Evolutionary conservation across 345 rosid genomes (phyloP).

Genomic region (Salix purpurea): DNA sequence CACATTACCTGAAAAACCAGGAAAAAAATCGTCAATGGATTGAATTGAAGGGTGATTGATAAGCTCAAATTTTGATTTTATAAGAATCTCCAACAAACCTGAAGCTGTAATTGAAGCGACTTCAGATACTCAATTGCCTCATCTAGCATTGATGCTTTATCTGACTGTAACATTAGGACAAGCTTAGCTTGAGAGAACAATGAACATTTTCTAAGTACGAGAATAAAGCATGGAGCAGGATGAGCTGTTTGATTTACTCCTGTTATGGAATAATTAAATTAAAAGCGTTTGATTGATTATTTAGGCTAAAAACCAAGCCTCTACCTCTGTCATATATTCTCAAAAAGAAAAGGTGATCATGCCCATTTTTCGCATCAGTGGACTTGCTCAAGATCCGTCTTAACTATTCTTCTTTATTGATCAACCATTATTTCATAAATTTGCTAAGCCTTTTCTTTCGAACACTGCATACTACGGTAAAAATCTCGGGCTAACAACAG

Average conservation of each 20-base stretch:
- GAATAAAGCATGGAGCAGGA: background rate
- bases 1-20: slow-evolving; percentile 23
- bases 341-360: background rate
- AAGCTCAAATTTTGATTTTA: background rate
- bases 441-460: background rate
- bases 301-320: background rate
- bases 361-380: background rate
- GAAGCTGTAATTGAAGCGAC: slow-evolving; percentile 54
- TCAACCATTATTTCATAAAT: background rate
- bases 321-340: background rate
- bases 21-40: slow-evolving; percentile 47
- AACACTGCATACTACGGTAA: background rate
- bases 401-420: background rate
- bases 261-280: background rate
- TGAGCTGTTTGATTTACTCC: background rate
- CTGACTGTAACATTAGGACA: slow-evolving; percentile 35
- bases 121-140: slow-evolving; percentile 58
- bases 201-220: background rate
- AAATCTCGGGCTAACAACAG: background rate
- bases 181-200: background rate
- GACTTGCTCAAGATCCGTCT: background rate
- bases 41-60: background rate
- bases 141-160: slow-evolving; percentile 58
- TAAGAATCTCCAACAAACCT: slow-evolving; percentile 32
- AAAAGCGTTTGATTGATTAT: background rate